phyloP scores from a whole-genome alignment of 2,329 filamentous ascomycete genomes.

The Aspergillus japonicus region DNA sequence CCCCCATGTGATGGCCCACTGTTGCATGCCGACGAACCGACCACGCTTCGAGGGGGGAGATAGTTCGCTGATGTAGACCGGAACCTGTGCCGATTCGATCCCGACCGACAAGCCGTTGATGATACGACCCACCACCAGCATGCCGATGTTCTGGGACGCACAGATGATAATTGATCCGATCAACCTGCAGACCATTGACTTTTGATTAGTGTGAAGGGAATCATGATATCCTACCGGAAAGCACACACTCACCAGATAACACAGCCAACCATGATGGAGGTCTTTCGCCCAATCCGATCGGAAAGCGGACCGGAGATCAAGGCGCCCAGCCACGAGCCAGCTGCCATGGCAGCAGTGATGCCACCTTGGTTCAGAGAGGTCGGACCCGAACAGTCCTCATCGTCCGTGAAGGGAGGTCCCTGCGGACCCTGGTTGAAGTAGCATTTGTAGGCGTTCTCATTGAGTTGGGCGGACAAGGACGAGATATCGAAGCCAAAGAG shows the following conservation, averaged over 20 bases:
- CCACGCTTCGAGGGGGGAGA: slow-evolving; percentile 57
- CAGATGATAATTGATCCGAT: slow-evolving; percentile 58
- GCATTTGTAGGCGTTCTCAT: slow-evolving; percentile 57
- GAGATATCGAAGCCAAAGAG: slow-evolving; percentile 39
- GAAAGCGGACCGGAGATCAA: slow-evolving; percentile 55
- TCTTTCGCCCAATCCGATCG: slow-evolving; percentile 55
- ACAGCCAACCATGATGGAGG: slow-evolving; percentile 51
- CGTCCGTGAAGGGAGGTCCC: slow-evolving; percentile 56
- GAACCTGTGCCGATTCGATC: slow-evolving; percentile 69
- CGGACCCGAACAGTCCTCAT: slow-evolving; percentile 47
- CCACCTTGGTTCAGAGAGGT: slow-evolving; percentile 58
- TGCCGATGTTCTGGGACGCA: slow-evolving; percentile 61
- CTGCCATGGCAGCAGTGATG: slow-evolving; percentile 71
- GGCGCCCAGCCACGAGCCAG: slow-evolving; percentile 66
- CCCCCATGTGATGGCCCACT: slow-evolving; percentile 73
- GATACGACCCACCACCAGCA: slow-evolving; percentile 68
- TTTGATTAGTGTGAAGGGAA: slow-evolving; percentile 30
- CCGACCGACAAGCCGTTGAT: slow-evolving; percentile 72
- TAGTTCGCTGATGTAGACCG: slow-evolving; percentile 69
- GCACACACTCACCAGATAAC: slow-evolving; percentile 44
- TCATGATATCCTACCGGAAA: slow-evolving; percentile 37
- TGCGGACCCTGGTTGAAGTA: slow-evolving; percentile 63
- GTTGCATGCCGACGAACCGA: slow-evolving; percentile 69
- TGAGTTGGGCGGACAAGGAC: slow-evolving; percentile 36
- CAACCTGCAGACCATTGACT: slow-evolving; percentile 42